These are phyloP conservation scores for Pseudocercospora vitis DNA, from an alignment of 2,329 filamentous ascomycete species.

Conservation along the genomic window DNA sequence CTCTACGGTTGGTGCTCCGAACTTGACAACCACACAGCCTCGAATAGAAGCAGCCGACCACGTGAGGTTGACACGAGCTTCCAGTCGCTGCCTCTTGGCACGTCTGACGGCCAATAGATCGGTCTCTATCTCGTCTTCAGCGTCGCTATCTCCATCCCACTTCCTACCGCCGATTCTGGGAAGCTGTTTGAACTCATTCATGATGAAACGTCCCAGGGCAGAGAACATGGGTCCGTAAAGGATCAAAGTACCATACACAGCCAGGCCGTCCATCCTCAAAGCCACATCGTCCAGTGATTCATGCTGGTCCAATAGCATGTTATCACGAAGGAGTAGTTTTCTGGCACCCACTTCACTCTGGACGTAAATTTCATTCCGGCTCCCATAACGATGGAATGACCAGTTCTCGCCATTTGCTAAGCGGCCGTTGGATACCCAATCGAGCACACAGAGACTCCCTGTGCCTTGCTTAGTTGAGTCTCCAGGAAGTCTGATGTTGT, in stretches of 20 bases:
- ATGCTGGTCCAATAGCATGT: slow-evolving; percentile 63
- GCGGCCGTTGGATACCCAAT: slow-evolving; percentile 92
- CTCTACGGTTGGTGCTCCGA: slow-evolving; percentile 79
- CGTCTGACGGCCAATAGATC: slow-evolving; percentile 42
- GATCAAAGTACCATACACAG: slow-evolving; percentile 81
- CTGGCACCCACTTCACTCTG: slow-evolving; percentile 36
- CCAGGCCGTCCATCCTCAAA: slow-evolving; percentile 69
- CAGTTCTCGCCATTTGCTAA: slow-evolving; percentile 84
- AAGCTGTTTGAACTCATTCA: slow-evolving; percentile 72
- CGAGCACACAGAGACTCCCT: slow-evolving; percentile 70
- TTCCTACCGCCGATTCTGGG: slow-evolving; percentile 81
- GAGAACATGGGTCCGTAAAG: slow-evolving; percentile 71
- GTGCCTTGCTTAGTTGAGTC: slow-evolving; percentile 8
- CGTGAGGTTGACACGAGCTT: slow-evolving; percentile 62
- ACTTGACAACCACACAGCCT: slow-evolving; percentile 87
- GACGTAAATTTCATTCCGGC: slow-evolving; percentile 83
- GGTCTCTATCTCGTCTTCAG: slow-evolving; percentile 39
- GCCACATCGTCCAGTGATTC: slow-evolving; percentile 30
- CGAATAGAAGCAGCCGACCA: slow-evolving; percentile 82
- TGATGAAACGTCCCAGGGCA: slow-evolving; percentile 68
- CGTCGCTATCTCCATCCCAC: slow-evolving; percentile 55
- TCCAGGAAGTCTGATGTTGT: slow-evolving; percentile 49
- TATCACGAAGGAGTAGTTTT: slow-evolving; percentile 79
- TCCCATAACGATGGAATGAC: slow-evolving; percentile 76
- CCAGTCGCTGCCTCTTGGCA: slow-evolving; percentile 52